Conservation (phyloP, 2,329 filamentous ascomycete genomes). For the Chrysosporium keratinophilum region DNA sequence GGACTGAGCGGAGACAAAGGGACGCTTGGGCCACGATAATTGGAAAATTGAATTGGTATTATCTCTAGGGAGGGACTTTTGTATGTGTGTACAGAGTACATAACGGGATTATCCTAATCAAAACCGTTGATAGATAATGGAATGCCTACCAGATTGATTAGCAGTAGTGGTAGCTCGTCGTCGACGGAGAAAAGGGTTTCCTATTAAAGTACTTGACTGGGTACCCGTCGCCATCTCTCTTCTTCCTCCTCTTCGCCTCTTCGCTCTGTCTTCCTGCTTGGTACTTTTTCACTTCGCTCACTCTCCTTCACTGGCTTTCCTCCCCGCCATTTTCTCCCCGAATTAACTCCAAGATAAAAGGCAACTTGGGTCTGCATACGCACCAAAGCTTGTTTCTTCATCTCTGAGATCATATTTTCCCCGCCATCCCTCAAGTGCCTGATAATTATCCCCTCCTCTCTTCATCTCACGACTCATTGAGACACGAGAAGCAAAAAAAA, state of each 20-base stretch:
- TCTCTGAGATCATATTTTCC: conserved; percentile 5
- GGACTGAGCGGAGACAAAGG: background rate
- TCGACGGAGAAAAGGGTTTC: background rate
- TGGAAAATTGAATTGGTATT: background rate
- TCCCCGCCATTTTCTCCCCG: background rate
- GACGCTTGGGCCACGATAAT: conserved; percentile 3
- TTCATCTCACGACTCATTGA: background rate
- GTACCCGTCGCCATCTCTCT: conserved; percentile 10
- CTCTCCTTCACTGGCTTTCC: conserved; percentile 13
- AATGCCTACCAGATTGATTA: background rate
- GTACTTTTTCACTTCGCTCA: conserved; percentile 6
- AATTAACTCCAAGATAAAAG: background rate
- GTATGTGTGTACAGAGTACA: background rate
- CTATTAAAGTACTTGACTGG: conserved; percentile 1
- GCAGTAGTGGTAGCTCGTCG: background rate
- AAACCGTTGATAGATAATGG: background rate
- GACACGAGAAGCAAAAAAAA: background rate
- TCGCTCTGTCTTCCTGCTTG: conserved; percentile 11
- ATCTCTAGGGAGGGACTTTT: background rate
- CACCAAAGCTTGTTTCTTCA: conserved; percentile 6
- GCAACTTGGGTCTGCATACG: background rate
- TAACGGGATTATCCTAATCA: background rate
- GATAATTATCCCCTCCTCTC: background rate
- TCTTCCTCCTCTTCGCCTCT: conserved; percentile 15
- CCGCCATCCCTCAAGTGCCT: background rate